A percentile compares a stretch with the other conserved stretches of the same genome.
These are phyloP conservation scores for Globisporangium nunn DNA, from an alignment of 352 stramenopile genomes.

Conservation along the genomic window DNA sequence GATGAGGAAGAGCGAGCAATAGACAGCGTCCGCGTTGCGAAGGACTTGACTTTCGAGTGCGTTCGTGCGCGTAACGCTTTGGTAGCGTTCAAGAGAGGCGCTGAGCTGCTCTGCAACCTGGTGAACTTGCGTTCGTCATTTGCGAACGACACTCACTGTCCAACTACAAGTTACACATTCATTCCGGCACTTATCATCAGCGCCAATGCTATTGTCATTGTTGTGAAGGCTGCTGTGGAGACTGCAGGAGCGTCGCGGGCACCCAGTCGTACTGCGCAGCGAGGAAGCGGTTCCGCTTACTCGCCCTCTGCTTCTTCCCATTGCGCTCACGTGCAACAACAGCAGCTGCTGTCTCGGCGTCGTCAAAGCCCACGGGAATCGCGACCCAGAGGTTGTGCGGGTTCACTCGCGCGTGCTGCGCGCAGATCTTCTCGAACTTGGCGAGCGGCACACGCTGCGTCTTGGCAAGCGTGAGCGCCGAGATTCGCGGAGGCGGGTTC, in stretches of 20 bases:
- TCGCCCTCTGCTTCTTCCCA: conserved; percentile 1
- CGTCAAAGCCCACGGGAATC: conserved; percentile 29
- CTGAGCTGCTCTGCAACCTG: no score
- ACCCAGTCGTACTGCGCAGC: conserved; percentile 52
- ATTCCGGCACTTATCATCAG: background rate
- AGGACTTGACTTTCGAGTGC: background rate
- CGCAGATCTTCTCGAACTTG: conserved; percentile 43
- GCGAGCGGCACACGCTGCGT: conserved; percentile 34
- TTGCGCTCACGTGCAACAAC: conserved; percentile 14
- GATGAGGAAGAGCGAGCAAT: conserved; percentile 22
- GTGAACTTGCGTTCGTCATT: no score
- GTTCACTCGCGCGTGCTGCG: conserved; percentile 36
- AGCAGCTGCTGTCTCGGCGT: background rate
- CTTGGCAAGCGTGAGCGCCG: conserved; percentile 21
- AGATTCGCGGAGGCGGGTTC: conserved; percentile 22
- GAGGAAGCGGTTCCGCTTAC: conserved; percentile 19
- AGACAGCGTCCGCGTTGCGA: conserved; percentile 2
- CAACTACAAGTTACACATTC: background rate
- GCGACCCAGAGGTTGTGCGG: conserved; percentile 54
- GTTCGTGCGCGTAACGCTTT: no score
- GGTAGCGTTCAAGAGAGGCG: background rate
- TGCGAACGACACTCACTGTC: no score
- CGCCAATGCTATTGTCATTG: background rate
- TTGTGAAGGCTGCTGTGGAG: background rate
- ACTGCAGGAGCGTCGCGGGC: conserved; percentile 33